Percentiles rank a stretch among this genome's conserved stretches.
phyloP scores from a whole-genome alignment of 2,329 filamentous ascomycete species.

The Aspergillus quadrilineatus region DNA sequence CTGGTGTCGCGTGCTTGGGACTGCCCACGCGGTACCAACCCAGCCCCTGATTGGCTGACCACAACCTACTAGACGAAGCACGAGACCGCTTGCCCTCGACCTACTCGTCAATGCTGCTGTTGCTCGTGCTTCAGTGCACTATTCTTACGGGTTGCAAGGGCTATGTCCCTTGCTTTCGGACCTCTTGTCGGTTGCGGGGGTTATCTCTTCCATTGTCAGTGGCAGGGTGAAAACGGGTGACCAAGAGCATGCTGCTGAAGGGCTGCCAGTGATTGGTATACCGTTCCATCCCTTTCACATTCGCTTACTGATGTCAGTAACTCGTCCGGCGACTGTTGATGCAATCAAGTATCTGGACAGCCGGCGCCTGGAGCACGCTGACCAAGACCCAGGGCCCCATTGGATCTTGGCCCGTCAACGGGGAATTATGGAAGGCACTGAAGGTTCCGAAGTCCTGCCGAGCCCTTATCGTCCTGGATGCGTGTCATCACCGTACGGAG shows the following conservation, averaged over 20 bases:
- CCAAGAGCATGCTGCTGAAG: conserved; percentile 9
- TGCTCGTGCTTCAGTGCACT: conserved; percentile 21
- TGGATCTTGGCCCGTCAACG: neutral
- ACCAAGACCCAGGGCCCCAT: neutral
- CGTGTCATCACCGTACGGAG: neutral
- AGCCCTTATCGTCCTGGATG: neutral
- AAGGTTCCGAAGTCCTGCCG: neutral
- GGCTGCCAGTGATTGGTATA: conserved; percentile 15
- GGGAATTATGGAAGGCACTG: neutral
- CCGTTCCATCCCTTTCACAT: neutral
- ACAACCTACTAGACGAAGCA: conserved; percentile 22
- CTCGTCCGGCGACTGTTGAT: neutral
- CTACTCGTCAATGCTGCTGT: conserved; percentile 23
- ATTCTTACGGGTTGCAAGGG: conserved; percentile 16
- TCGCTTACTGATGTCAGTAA: neutral
- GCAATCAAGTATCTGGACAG: neutral
- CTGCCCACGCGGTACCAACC: conserved; percentile 31
- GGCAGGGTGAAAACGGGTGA: conserved; percentile 7
- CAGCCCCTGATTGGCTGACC: conserved; percentile 27
- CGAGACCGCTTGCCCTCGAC: conserved; percentile 26
- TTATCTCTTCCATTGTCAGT: conserved; percentile 1
- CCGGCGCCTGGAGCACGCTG: neutral
- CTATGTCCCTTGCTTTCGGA: conserved; percentile 14
- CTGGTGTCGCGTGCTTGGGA: conserved; percentile 38
- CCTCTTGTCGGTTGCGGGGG: neutral